Evolutionary conservation across 1,139 yeast species (phyloP).

Genomic region (Debaryomyces sp.): DNA sequence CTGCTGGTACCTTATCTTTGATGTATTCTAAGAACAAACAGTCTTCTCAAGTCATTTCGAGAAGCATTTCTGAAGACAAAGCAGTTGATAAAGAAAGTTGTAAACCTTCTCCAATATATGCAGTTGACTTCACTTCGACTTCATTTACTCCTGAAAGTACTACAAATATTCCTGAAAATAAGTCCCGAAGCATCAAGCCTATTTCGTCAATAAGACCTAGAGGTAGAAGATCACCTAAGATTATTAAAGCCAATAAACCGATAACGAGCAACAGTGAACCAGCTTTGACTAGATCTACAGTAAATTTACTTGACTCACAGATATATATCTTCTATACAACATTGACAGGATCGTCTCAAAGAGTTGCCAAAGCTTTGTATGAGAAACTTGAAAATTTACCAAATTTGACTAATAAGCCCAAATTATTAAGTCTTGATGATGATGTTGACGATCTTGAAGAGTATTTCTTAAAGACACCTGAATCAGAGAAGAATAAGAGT

Average conservation of each 20-base stretch:
- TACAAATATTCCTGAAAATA: constrained; percentile 22
- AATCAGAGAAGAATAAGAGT: constrained; percentile 35
- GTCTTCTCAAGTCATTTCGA: neutral
- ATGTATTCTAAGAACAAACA: constrained; percentile 10
- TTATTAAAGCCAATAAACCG: constrained; percentile 43
- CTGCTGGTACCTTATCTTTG: constrained; percentile 15
- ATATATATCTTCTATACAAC: constrained; percentile 79
- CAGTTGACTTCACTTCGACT: constrained; percentile 48
- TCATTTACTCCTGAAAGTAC: constrained; percentile 29
- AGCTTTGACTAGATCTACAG: constrained; percentile 32
- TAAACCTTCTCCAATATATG: constrained; percentile 38
- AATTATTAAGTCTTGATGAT: constrained; percentile 68
- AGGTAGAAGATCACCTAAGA: constrained; percentile 39
- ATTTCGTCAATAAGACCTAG: constrained; percentile 11
- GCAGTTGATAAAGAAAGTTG: neutral
- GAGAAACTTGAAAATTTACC: constrained; percentile 35
- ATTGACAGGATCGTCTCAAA: constrained; percentile 77
- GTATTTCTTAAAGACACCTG: constrained; percentile 70
- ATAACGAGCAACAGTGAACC: constrained; percentile 20
- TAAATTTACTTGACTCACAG: constrained; percentile 44
- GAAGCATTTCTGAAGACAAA: neutral
- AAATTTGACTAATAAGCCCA: constrained; percentile 48
- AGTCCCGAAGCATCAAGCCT: constrained; percentile 18
- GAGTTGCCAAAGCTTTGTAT: constrained; percentile 59
- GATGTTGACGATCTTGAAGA: constrained; percentile 86